A percentile compares a stretch with the other conserved stretches of the same genome.
Evolutionary conservation across 306 rosid species (phyloP).

Genomic region (Ormosia semicastrata): DNA sequence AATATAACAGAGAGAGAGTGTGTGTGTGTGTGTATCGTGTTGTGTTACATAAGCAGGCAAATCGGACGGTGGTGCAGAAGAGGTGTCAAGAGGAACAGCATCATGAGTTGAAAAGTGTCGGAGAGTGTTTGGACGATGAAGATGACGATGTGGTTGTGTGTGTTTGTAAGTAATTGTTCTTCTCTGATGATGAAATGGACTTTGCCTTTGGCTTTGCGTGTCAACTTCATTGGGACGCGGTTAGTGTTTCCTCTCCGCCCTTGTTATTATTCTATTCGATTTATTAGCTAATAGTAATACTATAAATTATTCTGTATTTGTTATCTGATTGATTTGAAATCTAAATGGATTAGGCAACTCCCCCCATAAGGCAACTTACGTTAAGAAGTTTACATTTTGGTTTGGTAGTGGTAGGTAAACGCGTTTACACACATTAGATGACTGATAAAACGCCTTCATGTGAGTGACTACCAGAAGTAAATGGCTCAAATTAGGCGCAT

Average conservation of each 20-base stretch:
- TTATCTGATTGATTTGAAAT: background rate
- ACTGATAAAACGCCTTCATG: too few species aligned
- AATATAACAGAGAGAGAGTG: background rate
- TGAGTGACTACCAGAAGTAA: too few species aligned
- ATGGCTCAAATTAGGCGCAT: too few species aligned
- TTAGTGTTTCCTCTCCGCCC: background rate
- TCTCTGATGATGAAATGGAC: background rate
- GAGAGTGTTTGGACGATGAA: slow-evolving; percentile 5
- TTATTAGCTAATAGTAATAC: background rate
- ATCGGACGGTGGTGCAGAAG: slow-evolving; percentile 9
- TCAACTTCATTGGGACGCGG: slow-evolving; percentile 23
- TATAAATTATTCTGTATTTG: background rate
- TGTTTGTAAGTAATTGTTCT: background rate
- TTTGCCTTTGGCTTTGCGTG: background rate
- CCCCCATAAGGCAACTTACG: background rate
- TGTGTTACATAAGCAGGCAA: background rate
- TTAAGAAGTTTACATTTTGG: background rate
- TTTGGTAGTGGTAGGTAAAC: background rate
- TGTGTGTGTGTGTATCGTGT: background rate
- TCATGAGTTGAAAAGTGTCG: slow-evolving; percentile 18
- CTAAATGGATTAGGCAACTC: background rate
- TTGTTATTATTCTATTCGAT: background rate
- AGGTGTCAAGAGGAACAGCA: slow-evolving; percentile 7
- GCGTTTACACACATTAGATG: slow-evolving; percentile 4
- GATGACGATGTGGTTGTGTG: slow-evolving; percentile 25